These are phyloP conservation scores for Lachnellula hyalina DNA, from an alignment of 2,329 filamentous ascomycete genomes.

Conservation along the genomic window DNA sequence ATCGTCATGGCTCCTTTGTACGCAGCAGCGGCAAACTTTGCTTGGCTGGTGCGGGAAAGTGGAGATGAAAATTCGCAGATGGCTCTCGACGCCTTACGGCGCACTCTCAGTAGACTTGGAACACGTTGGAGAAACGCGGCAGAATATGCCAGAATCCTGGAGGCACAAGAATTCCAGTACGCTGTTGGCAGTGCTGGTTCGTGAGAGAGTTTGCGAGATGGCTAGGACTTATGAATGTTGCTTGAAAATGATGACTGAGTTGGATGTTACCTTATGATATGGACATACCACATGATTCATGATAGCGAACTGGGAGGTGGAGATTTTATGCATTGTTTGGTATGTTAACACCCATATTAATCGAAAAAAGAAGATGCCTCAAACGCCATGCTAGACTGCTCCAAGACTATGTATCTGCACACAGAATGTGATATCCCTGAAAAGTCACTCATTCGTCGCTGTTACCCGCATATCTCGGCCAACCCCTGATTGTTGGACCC, in stretches of 20 bases:
- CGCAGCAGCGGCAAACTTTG: conserved; percentile 33
- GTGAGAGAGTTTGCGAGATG: background rate
- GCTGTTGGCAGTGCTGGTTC: conserved; percentile 19
- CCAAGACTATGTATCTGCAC: background rate
- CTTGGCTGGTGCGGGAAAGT: conserved; percentile 36
- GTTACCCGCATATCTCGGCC: conserved; percentile 17
- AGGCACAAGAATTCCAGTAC: conserved; percentile 33
- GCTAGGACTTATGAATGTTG: background rate
- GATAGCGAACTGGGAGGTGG: too few relatives aligned
- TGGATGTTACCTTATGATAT: too few relatives aligned
- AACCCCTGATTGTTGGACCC: conserved; percentile 18
- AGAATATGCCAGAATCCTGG: conserved; percentile 34
- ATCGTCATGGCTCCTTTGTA: conserved; percentile 37
- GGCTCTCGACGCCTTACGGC: conserved; percentile 29
- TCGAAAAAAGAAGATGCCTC: background rate
- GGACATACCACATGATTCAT: too few relatives aligned
- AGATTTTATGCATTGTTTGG: too few relatives aligned
- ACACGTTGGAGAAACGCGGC: conserved; percentile 34
- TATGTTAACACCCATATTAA: background rate
- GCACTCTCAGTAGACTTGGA: conserved; percentile 28
- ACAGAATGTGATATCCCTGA: too few relatives aligned
- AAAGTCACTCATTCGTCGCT: background rate
- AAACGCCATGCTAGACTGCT: background rate
- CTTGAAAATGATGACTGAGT: too few relatives aligned
- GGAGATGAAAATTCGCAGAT: conserved; percentile 30